Conservation (phyloP, 352 stramenopile species). For the Saprolegnia parasitica region DNA sequence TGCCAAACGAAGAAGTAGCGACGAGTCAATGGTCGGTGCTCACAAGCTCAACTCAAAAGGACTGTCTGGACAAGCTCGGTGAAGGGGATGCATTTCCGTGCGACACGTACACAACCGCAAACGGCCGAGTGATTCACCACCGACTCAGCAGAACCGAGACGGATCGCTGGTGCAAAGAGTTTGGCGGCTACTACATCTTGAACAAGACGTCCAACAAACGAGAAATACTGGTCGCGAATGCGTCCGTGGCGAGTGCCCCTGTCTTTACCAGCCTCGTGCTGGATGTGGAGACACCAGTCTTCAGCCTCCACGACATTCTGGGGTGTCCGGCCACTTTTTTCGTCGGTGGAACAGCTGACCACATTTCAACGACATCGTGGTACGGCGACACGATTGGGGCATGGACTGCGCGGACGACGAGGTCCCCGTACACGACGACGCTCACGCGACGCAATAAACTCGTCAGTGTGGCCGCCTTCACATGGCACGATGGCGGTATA, state of each 20-base stretch:
- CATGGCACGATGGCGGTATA: slow-evolving; percentile 14
- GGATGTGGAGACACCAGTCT: not conserved
- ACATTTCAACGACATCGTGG: slow-evolving; percentile 21
- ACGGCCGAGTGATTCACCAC: slow-evolving; percentile 16
- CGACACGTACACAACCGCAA: slow-evolving; percentile 18
- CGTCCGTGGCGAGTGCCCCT: not conserved
- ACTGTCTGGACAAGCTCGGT: not conserved
- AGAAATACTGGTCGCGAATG: slow-evolving; percentile 14
- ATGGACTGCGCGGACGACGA: slow-evolving; percentile 14
- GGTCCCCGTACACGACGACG: not conserved
- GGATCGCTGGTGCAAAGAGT: slow-evolving; percentile 15
- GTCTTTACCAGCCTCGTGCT: slow-evolving; percentile 7
- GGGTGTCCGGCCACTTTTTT: not conserved
- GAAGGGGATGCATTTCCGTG: slow-evolving; percentile 20
- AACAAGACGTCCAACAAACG: not conserved
- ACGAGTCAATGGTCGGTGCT: slow-evolving; percentile 22
- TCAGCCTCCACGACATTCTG: slow-evolving; percentile 2
- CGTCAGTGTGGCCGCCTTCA: not conserved
- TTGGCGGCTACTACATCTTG: slow-evolving; percentile 21
- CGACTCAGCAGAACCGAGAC: slow-evolving; percentile 3
- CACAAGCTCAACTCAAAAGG: slow-evolving; percentile 6
- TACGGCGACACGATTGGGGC: slow-evolving; percentile 15
- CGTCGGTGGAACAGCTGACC: slow-evolving; percentile 9
- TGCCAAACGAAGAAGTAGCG: not conserved
- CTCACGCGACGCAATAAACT: not conserved